Percentiles rank a stretch among this genome's conserved stretches.
phyloP scores from a whole-genome alignment of 495 filamentous ascomycete species.

The Lasiosphaeria hispida region DNA sequence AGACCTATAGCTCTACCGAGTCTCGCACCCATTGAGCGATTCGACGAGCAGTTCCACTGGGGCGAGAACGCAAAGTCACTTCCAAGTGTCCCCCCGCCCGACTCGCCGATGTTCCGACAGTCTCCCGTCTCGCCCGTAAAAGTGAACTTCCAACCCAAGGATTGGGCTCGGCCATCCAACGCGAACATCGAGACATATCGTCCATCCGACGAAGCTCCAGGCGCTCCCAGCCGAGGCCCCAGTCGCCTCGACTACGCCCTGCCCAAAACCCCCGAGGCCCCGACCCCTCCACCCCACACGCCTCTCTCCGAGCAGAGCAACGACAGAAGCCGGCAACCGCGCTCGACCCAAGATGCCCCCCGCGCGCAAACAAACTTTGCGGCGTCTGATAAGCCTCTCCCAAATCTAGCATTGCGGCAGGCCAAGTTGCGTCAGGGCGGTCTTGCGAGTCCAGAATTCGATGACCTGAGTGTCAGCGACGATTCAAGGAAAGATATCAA shows the following conservation, averaged over 20 bases:
- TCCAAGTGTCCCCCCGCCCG: slow-evolving; percentile 28
- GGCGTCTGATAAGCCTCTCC: slow-evolving; percentile 15
- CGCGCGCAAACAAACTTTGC: slow-evolving; percentile 1
- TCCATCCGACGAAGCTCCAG: slow-evolving; percentile 8
- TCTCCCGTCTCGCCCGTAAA: slow-evolving; percentile 42
- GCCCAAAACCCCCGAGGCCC: slow-evolving; percentile 36
- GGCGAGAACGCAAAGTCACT: slow-evolving; percentile 32
- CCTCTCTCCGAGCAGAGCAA: slow-evolving; percentile 24
- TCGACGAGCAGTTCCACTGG: slow-evolving; percentile 39
- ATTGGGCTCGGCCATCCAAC: slow-evolving; percentile 42
- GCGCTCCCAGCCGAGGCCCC: slow-evolving; percentile 3
- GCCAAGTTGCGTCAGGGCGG: slow-evolving; percentile 13
- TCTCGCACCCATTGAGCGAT: slow-evolving; percentile 33
- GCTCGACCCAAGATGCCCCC: slow-evolving; percentile 7
- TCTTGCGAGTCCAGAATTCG: slow-evolving; percentile 27
- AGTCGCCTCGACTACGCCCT: slow-evolving; percentile 28
- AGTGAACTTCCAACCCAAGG: slow-evolving; percentile 41
- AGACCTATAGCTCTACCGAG: slow-evolving; percentile 39
- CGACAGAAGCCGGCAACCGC: slow-evolving; percentile 3
- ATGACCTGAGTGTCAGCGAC: slow-evolving; percentile 34
- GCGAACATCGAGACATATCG: slow-evolving; percentile 39
- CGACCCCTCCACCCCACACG: slow-evolving; percentile 38
- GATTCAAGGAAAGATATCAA: slow-evolving; percentile 34
- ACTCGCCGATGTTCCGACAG: slow-evolving; percentile 37
- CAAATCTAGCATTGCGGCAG: slow-evolving; percentile 4